phyloP scores from a whole-genome alignment of 495 filamentous ascomycete genomes.

The Penicillium subrubescens region DNA sequence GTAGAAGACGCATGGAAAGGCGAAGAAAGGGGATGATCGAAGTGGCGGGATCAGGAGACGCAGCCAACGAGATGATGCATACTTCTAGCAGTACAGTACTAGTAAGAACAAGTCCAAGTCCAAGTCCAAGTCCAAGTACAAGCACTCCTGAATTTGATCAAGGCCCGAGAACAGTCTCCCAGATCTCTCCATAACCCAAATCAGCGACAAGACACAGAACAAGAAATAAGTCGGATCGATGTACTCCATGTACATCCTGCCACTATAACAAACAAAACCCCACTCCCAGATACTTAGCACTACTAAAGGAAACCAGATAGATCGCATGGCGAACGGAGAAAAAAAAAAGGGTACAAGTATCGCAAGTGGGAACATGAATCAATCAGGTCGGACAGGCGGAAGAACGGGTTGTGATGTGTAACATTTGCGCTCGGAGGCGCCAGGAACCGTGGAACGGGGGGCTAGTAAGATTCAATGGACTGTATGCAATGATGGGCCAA shows the following conservation, averaged over 20 bases:
- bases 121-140: neutral
- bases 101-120: neutral
- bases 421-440: slow-evolving; percentile 16
- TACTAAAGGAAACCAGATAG: slow-evolving; percentile 16
- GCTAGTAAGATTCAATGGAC: slow-evolving; percentile 17
- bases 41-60: neutral
- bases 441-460: slow-evolving; percentile 17
- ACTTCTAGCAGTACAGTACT: neutral
- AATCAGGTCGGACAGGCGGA: neutral
- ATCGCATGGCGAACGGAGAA: slow-evolving; percentile 22
- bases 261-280: neutral
- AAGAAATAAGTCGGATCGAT: neutral
- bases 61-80: slow-evolving; percentile 1
- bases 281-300: neutral
- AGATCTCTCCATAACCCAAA: neutral
- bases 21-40: neutral
- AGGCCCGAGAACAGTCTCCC: neutral
- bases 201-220: neutral
- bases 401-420: slow-evolving; percentile 32
- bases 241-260: neutral
- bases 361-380: slow-evolving; percentile 3
- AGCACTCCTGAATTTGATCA: neutral
- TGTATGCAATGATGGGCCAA: neutral
- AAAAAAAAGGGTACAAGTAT: neutral
- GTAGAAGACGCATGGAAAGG: slow-evolving; percentile 15